Evolutionary conservation across 2,329 filamentous ascomycete genomes (phyloP), one percentile per base, ranked within the genome.

Genomic region (Fusarium stilboides): DNA sequence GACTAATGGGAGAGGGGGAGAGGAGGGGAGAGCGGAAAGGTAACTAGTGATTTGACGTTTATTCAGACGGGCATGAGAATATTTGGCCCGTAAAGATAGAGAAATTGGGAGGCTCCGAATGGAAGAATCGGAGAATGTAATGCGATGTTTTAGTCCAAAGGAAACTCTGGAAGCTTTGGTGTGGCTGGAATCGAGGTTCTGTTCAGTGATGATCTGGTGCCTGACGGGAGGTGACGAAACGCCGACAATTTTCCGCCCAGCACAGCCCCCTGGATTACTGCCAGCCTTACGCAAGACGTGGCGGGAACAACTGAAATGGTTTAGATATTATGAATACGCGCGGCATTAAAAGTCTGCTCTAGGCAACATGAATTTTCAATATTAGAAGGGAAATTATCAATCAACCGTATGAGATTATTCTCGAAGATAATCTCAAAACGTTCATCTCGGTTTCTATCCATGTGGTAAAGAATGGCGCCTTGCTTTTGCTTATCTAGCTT

Each of bases 241-340:
- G 74, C 77, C 77, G 77, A 79, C 67, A 66, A 77, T 79, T 79
- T 78, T 71, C 77, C 77, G 77, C 49, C 44, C 53, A 62, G 73
- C 75, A 77, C 75, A 78, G 74, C 75, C 73, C 65, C 71, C 67
- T 72, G 53, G 51, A 68, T 68, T 74, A 77, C 75, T 60, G 42
- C 64, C 69, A 72, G 69, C 67, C 66, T 71, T 70, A 70, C 68
- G 68, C 67, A 70, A 70, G 55, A 60, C 52, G 71, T 71, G 72
- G 71, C 66, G 67, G 63, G 47, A 58, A 57, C 49, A 59, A 59
- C 43, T 51, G 31, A 42, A 26, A 50, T 34, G 46, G 46, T 53
- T n/a, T 55, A 42, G 52, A 26, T 45, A 37, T 65, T 55, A 24
- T 54, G 34, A 54, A 56, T 43, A 66, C 53, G 51, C 60, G 66